Evolutionary conservation across 2,329 filamentous ascomycete genomes (phyloP), one percentile per base, ranked within the genome.

Genomic region (Colletotrichum tamarilloi): DNA sequence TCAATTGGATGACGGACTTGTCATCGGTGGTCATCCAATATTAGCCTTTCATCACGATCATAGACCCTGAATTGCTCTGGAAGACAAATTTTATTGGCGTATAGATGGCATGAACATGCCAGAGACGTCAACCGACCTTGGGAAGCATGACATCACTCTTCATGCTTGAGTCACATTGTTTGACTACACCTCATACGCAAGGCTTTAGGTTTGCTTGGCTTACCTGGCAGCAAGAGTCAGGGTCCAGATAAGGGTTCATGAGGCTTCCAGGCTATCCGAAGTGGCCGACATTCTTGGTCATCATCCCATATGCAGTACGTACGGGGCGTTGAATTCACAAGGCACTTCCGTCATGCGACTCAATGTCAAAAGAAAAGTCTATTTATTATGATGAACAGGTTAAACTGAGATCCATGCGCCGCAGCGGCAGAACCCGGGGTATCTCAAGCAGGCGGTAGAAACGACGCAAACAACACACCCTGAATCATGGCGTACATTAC

Each of bases 401-500:
- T 28, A 30, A 56, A 28, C 32, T 28, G 19, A 19, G 11, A 28
- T 24, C 53, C 53, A 22, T 53, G 59, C 30, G 9, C 16, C 24
- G 16, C 14, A 12, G 32, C 46, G 16, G 42, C 24, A 32, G 22
- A 28, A 32, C 57, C 66, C 32, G 59, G 70, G 70, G 70, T 64
- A 53, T 58, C 70, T 64, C 59, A 72, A 26, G 97, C 97, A 55
- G 97, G 97, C 5, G 97, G 97, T 62, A 99, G 87, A 81, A 99
- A 99, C 4, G 92, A 95, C 4, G 95, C 92, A 85, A 95, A 99
- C 55, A 99, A 84, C 8, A 90, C 92, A 0, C 90, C 95, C 81
- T 99, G 97, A 56, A 98, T 89, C 42, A 93, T 81, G 3, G 91
- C 94, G 84, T 99, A 99, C 82, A 95, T 88, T 67, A 95, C 86